Evolutionary conservation across 2,329 filamentous ascomycete species (phyloP), one percentile per base, ranked within the genome.

Genomic region (Elsinoe batatas): DNA sequence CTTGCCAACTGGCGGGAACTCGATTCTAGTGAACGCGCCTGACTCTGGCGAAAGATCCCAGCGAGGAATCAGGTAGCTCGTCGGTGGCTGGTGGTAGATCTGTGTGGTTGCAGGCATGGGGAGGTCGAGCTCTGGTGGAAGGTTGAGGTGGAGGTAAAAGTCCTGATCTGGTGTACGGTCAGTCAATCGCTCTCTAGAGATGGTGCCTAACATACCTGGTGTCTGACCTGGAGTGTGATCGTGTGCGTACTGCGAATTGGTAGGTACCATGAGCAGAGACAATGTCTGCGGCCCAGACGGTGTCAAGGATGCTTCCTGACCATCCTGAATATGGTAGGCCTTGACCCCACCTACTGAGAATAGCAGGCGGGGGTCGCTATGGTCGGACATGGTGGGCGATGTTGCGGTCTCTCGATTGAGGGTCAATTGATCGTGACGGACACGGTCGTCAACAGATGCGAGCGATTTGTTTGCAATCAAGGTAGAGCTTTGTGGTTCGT

Each of bases 81-180:
- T 83, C 0, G 91, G 91, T 5, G 91, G 90, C 72, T 97, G 89
- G 70, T 95, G 90, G 73, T 95, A 97, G 68, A 98, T 93, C 69
- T 97, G 91, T 0, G 93, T 97, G 0, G 91, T 97, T 15, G 91
- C 91, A 11, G 93, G 93, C 12, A 97, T 79, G 5, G 93, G 88
- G 5, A 97, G 81, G 64, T 97, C 91, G 63, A 98, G 82, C 76
- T 96, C 91, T 17, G 91, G 91, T 12, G 91, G 91, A 8, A 97
- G 82, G 65, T 96, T 90, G 20, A 98, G 81, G 70, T 97, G 91
- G 4, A 98, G 82, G 69, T 97, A 97, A 74, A 96, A 97, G 75
- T 97, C 93, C 68, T 96, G 87, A 66, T 91, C 85, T 3, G 79
- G 77, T 3, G 55, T 79, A 75, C 2, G 17, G 40, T 44, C 20